Conservation (phyloP, 441 rosid genomes). For the Gossypium davidsonii region DNA sequence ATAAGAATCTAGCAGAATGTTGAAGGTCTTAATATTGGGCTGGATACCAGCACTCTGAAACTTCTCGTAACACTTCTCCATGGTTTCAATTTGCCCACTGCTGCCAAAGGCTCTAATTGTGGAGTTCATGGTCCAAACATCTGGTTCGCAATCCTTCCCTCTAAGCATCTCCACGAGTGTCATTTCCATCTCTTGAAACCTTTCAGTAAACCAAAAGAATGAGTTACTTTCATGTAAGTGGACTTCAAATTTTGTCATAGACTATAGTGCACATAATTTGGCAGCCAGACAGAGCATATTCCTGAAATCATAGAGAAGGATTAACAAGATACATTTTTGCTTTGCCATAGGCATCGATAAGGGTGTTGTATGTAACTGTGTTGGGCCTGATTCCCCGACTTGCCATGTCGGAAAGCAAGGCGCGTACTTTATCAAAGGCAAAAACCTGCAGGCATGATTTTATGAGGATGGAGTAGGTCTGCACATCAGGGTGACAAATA, state of each 20-base stretch:
- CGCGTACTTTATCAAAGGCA: slow-evolving; percentile 51
- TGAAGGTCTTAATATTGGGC: slow-evolving; percentile 81
- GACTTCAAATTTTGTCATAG: not conserved
- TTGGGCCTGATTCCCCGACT: slow-evolving; percentile 60
- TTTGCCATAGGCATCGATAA: slow-evolving; percentile 80
- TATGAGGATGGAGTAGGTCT: slow-evolving; percentile 77
- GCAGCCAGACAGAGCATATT: slow-evolving; percentile 18
- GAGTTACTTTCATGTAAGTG: slow-evolving; percentile 20
- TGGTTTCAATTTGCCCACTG: slow-evolving; percentile 62
- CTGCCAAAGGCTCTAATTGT: slow-evolving; percentile 86
- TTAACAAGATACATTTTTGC: slow-evolving; percentile 55
- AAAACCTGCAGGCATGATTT: slow-evolving; percentile 77
- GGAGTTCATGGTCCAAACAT: slow-evolving; percentile 89
- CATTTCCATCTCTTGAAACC: slow-evolving; percentile 90
- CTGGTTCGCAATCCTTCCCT: slow-evolving; percentile 61
- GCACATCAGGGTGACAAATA: slow-evolving; percentile 73
- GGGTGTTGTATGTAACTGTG: slow-evolving; percentile 71
- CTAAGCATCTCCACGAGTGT: slow-evolving; percentile 70
- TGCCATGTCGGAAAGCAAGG: slow-evolving; percentile 68
- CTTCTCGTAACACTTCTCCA: slow-evolving; percentile 58
- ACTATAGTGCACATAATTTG: not conserved
- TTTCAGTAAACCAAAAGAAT: slow-evolving; percentile 27
- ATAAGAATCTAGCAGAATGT: slow-evolving; percentile 75
- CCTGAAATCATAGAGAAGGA: not conserved
- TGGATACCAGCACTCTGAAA: slow-evolving; percentile 84